Evolutionary conservation across 1,284 basidiomycete species (phyloP), one percentile per base, ranked within the genome.

Genomic region (Cryptococcus deneoformans): DNA sequence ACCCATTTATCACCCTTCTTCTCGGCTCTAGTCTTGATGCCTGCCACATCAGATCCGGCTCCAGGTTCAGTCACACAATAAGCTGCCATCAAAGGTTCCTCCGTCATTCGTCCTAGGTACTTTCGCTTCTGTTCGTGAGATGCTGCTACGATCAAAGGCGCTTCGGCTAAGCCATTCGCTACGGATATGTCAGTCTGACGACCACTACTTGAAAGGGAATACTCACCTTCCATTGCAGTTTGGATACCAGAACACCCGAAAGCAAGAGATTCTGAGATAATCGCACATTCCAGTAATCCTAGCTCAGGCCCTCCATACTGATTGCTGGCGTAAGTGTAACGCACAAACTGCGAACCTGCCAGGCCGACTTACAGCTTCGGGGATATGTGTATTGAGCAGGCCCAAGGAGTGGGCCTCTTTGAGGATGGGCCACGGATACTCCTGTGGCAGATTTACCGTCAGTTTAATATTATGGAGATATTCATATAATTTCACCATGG

Each of bases 81-180:
- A 1, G 82, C 79, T 12, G 81, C 81, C 60, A 84, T 80, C 11
- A 84, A 68, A 0, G 82, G 82, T 66, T 81, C 81, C 61, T 83
- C 82, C 0, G 79, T 81, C 79, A 83, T 80, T n/a, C 82, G 72
- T 0, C 82, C 81, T n/a, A 83, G 73, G 67, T 82, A 83, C 71
- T 82, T 83, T 54, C 64, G 63, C 71, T 82, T 84, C 47, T 74
- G 76, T 59, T 79, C 79, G 52, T 83, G 77, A 20, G 73, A 79
- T 1, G 78, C 82, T 0, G 81, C 79, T 8, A 83, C 79, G 40
- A 83, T 79, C 10, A 83, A 56, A 0, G 82, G 82, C 0, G 82
- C 81, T 59, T 82, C 79, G 0, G 81, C 82, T 1, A 83, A 70
- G 6, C 82, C 82, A 63, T 82, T 83, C 12, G 71, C 74, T 14